A percentile compares a stretch with the other conserved stretches of the same genome.
These are phyloP conservation scores for Fusarium sp. DNA, from an alignment of 2,329 filamentous ascomycete species.

Conservation along the genomic window DNA sequence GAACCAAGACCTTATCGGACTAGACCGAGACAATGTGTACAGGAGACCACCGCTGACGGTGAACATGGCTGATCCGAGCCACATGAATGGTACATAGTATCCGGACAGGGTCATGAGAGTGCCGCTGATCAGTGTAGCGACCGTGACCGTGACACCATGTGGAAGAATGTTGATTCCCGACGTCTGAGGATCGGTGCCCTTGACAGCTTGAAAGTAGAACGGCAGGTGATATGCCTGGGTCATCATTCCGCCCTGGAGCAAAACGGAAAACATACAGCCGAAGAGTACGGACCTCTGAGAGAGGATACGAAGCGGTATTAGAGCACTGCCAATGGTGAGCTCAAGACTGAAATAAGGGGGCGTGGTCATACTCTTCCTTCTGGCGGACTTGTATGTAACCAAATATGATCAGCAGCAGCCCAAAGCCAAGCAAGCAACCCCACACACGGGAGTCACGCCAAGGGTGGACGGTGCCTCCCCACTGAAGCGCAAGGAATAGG, in stretches of 20 bases:
- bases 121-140: slow-evolving; percentile 34
- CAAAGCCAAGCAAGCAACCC: slow-evolving; percentile 42
- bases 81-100: slow-evolving; percentile 43
- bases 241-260: slow-evolving; percentile 43
- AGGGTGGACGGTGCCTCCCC: slow-evolving; percentile 41
- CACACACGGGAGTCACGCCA: slow-evolving; percentile 45
- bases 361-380: slow-evolving; percentile 37
- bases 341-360: too few species aligned
- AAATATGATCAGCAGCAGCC: slow-evolving; percentile 33
- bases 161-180: slow-evolving; percentile 42
- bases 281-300: slow-evolving; percentile 34
- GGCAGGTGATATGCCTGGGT: slow-evolving; percentile 39
- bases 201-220: slow-evolving; percentile 48
- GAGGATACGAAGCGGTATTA: slow-evolving; percentile 36
- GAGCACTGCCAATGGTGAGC: too few species aligned
- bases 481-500: slow-evolving; percentile 45
- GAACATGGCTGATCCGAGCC: slow-evolving; percentile 36
- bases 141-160: slow-evolving; percentile 31
- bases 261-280: slow-evolving; percentile 33
- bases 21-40: slow-evolving; percentile 49
- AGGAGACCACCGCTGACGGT: slow-evolving; percentile 33
- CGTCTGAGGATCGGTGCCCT: slow-evolving; percentile 22
- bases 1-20: slow-evolving; percentile 57
- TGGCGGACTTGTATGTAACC: slow-evolving; percentile 26
- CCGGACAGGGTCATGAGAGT: slow-evolving; percentile 29